Evolutionary conservation across 148 eudicot genomes (phyloP).

Genomic region (Spergularia bocconei): DNA sequence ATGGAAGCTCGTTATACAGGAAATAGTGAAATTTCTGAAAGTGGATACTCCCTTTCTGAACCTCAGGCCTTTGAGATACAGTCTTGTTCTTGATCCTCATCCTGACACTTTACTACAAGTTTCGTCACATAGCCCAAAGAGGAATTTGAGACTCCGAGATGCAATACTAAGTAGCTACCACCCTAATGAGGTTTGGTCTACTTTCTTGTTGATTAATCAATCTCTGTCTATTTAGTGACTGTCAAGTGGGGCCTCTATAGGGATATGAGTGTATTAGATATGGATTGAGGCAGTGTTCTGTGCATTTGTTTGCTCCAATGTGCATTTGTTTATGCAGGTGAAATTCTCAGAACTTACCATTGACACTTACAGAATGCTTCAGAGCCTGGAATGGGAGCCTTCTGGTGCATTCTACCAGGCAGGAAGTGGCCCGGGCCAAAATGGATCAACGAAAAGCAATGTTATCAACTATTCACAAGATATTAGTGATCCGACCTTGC

Average conservation of each 20-base stretch:
- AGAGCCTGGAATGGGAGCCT: conserved; percentile 94
- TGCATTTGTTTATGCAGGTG: conserved; percentile 45
- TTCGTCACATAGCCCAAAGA: conserved; percentile 39
- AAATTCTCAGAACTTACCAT: conserved; percentile 85
- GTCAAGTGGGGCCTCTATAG: neutral
- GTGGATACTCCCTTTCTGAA: conserved; percentile 87
- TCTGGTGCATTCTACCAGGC: conserved; percentile 76
- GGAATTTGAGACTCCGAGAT: conserved; percentile 72
- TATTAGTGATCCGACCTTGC: conserved; percentile 81
- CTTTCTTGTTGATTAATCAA: conserved; percentile 14
- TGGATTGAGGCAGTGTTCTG: neutral
- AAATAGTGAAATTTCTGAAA: conserved; percentile 82
- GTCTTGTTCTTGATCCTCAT: conserved; percentile 75
- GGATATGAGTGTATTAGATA: neutral
- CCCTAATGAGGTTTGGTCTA: conserved; percentile 64
- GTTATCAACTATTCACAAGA: conserved; percentile 51
- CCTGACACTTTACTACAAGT: conserved; percentile 66
- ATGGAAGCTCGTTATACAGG: conserved; percentile 93
- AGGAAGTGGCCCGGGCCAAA: conserved; percentile 45
- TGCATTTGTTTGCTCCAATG: conserved; percentile 1
- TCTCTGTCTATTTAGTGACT: conserved; percentile 7
- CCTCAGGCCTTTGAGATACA: conserved; percentile 88
- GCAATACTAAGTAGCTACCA: conserved; percentile 82
- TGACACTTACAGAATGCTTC: conserved; percentile 86
- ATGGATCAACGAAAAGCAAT: conserved; percentile 52